A percentile compares a stretch with the other conserved stretches of the same genome.
Conservation (phyloP, 441 rosid genomes). For the Croton setiger region DNA sequence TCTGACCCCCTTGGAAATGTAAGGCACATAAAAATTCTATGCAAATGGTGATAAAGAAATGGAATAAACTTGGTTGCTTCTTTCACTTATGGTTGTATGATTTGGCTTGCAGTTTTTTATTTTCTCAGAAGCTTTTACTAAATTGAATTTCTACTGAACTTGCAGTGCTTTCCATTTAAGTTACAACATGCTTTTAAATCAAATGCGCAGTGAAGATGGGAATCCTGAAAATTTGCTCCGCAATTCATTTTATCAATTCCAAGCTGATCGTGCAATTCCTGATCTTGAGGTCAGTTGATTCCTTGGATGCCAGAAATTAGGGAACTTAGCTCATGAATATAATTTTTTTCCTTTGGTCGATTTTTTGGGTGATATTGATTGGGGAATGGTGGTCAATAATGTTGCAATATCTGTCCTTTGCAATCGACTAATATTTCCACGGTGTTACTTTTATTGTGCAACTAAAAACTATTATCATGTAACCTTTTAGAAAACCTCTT, state of each 20-base stretch:
- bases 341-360: not conserved
- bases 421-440: not conserved
- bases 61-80: not conserved
- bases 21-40: not conserved
- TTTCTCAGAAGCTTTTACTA: constrained; percentile 14
- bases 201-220: constrained; percentile 90
- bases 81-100: not conserved
- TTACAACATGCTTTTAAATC: constrained; percentile 98
- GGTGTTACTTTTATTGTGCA: not conserved
- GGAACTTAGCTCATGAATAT: not conserved
- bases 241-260: constrained; percentile 96
- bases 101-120: not conserved
- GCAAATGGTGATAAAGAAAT: not conserved
- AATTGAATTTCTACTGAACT: constrained; percentile 21
- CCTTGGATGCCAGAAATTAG: not conserved
- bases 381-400: not conserved
- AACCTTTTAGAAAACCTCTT: no score
- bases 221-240: constrained; percentile 97
- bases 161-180: constrained; percentile 95
- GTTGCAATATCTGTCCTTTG: not conserved
- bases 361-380: not conserved
- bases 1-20: not conserved
- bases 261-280: constrained; percentile 93
- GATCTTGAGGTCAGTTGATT: constrained; percentile 72
- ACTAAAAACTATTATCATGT: no score